Conservation (phyloP, 2,329 filamentous ascomycete genomes). For the Falciphora oryzae region DNA sequence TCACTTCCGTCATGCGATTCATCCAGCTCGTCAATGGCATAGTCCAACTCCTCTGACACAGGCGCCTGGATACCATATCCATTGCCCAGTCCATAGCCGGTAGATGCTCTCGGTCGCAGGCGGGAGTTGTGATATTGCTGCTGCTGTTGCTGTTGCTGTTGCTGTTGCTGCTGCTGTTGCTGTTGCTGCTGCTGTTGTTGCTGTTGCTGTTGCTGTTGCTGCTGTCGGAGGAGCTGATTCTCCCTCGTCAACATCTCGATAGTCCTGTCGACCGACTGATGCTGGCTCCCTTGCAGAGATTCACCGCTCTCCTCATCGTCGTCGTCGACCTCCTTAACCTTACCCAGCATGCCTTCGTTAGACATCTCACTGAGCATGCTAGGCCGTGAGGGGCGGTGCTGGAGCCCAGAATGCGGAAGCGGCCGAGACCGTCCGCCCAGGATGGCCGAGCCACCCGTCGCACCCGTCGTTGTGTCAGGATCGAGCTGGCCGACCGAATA, state of each 20-base stretch:
- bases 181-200: slow-evolving; percentile 21
- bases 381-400: slow-evolving; percentile 74
- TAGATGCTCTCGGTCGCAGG: slow-evolving; percentile 53
- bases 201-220: slow-evolving; percentile 33
- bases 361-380: slow-evolving; percentile 71
- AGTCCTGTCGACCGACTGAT: slow-evolving; percentile 51
- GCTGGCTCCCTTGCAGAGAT: slow-evolving; percentile 46
- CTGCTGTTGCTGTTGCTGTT: slow-evolving; percentile 9
- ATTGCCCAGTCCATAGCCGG: slow-evolving; percentile 49
- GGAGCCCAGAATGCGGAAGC: slow-evolving; percentile 60
- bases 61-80: slow-evolving; percentile 54
- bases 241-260: slow-evolving; percentile 59
- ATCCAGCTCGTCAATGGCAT: slow-evolving; percentile 66
- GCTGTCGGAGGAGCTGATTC: slow-evolving; percentile 56
- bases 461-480: slow-evolving; percentile 46
- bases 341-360: slow-evolving; percentile 57
- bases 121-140: slow-evolving; percentile 49
- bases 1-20: slow-evolving; percentile 51
- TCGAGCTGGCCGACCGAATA: slow-evolving; percentile 93
- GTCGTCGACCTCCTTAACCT: slow-evolving; percentile 65
- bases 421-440: slow-evolving; percentile 46
- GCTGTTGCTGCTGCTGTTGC: slow-evolving; percentile 40
- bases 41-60: slow-evolving; percentile 62
- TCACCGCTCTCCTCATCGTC: slow-evolving; percentile 56
- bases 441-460: slow-evolving; percentile 41